A percentile compares a stretch with the other conserved stretches of the same genome.
These are phyloP conservation scores for Cairneyella variabilis DNA, from an alignment of 495 filamentous ascomycete genomes.

Conservation along the genomic window DNA sequence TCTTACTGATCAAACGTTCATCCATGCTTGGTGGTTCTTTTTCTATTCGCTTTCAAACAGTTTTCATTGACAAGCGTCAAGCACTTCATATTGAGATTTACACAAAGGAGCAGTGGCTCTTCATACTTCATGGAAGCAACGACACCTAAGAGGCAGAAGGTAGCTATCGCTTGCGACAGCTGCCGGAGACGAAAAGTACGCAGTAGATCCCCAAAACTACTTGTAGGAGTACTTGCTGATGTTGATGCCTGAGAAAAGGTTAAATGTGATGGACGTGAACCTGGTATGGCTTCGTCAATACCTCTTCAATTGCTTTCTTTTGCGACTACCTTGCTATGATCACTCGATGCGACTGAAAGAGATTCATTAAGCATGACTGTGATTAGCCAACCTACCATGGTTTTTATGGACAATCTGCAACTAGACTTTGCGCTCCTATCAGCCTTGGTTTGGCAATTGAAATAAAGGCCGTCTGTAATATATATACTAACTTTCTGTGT, in stretches of 20 bases:
- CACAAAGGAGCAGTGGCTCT: background rate
- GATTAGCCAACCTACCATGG: background rate
- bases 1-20: too few relatives aligned
- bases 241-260: background rate
- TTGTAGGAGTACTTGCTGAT: background rate
- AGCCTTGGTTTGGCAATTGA: too few relatives aligned
- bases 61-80: background rate
- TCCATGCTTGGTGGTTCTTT: background rate
- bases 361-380: background rate
- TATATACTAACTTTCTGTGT: background rate
- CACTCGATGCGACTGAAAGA: background rate
- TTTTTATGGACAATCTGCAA: background rate
- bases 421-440: background rate
- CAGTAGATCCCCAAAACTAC: background rate
- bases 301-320: too few relatives aligned
- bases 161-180: background rate
- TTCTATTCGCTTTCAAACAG: background rate
- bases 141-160: slow-evolving; percentile 4
- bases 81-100: too few relatives aligned
- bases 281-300: too few relatives aligned
- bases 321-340: too few relatives aligned
- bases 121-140: background rate
- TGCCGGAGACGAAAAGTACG: slow-evolving; percentile 3
- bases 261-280: slow-evolving; percentile 4
- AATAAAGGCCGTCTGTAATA: background rate